Evolutionary conservation across 805 yeast genomes (phyloP).

Genomic region (Blastobotrys chiropterorum): DNA sequence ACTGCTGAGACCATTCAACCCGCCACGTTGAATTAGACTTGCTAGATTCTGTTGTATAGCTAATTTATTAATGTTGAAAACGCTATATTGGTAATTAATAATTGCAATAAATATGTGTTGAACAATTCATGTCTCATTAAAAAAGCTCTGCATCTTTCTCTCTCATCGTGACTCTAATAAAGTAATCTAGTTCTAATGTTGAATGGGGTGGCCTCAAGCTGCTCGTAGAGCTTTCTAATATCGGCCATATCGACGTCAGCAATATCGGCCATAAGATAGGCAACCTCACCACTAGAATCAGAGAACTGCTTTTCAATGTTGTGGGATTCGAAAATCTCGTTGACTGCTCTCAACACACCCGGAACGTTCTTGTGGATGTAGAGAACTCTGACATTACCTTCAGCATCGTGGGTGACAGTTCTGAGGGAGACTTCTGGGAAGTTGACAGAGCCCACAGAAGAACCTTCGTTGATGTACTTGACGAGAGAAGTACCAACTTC

Average conservation of each 20-base stretch:
- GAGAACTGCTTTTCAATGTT: constrained; percentile 97
- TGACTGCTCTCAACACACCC: constrained; percentile 96
- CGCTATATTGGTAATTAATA: constrained; percentile 1
- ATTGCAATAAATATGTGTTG: not conserved
- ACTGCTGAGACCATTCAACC: constrained; percentile 14
- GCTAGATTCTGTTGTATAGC: not conserved
- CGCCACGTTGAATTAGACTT: constrained; percentile 2
- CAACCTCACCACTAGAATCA: constrained; percentile 94
- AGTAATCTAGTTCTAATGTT: constrained; percentile 86
- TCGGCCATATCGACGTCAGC: constrained; percentile 76
- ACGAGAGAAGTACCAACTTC: constrained; percentile 85
- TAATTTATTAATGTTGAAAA: not conserved
- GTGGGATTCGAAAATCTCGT: constrained; percentile 88
- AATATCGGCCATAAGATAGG: constrained; percentile 97
- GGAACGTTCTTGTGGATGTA: constrained; percentile 98
- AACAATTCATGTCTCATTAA: not conserved
- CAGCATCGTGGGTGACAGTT: constrained; percentile 79
- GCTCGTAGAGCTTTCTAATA: constrained; percentile 76
- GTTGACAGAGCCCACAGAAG: constrained; percentile 91
- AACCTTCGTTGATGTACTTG: constrained; percentile 93
- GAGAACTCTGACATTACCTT: constrained; percentile 78
- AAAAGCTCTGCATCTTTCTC: not conserved
- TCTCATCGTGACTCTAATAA: constrained; percentile 41
- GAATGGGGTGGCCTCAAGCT: constrained; percentile 83
- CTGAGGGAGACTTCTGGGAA: constrained; percentile 97